Base-by-base conservation (phyloP, 176 grass and related monocot species). In the Triticum turgidum region DNA sequence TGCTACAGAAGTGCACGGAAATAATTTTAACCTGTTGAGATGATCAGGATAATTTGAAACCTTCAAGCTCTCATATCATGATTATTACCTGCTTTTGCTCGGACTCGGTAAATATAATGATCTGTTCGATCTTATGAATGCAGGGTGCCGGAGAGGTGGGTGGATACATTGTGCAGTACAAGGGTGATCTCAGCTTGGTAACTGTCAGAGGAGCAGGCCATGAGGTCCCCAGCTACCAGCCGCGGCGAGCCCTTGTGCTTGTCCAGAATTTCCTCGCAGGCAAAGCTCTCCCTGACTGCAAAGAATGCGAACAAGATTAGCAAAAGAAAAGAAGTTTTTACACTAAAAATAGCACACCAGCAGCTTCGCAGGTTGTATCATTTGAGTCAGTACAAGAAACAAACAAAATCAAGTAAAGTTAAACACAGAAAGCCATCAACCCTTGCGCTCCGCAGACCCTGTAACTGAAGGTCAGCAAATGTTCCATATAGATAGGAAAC, bases 191-290 rank as follows among this genome's bases (percentile, higher is more conserved):
- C 42, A 91, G 88, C 84, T 74, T 97, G 61, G 92, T 85, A n/a
- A 97, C 92, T 29, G 90, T 97, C 11, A 85, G 95, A 97, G 95
- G 92, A 89, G 95, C 95, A 41, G 95, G 95, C 5, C 95, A 97
- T 75, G 86, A 97, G 65, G 89, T 97, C 24, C 92, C 92, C 27
- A 97, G 92, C 78, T 94, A 91, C n/a, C 92, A 94, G 74, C 92
- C 92, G 0, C 39, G 61, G 71, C 77, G 91, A 74, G 92, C 86
- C 6, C 89, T 93, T 59, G 84, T 91, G 41, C 86, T 93, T 21
- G 87, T 93, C 21, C 89, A 91, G 72, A 7, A 17, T 82, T 94
- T 97, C 74, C 64, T 97, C 5, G 4, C 27, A 74, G 90, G 81
- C 85, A 89, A 90, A 84, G 62, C 32, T 7, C 92, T 94, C 42